phyloP scores from a whole-genome alignment of 1,284 basidiomycete genomes.

The Heliocybe sulcata region DNA sequence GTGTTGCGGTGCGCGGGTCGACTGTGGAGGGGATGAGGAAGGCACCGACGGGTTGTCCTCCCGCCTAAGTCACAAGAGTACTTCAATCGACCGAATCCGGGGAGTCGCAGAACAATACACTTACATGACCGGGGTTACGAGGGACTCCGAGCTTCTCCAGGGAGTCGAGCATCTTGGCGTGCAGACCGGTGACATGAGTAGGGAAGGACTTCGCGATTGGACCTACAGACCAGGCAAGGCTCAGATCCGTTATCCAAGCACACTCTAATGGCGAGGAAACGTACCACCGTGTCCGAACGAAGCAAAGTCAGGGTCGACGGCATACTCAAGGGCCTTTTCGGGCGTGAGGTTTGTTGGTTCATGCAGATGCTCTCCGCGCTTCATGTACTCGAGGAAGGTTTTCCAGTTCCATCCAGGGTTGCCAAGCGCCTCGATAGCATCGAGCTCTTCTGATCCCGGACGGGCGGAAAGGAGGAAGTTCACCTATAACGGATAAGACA shows the following conservation, averaged over 20 bases:
- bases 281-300: neutral
- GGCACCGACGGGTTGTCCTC: neutral
- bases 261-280: neutral
- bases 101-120: neutral
- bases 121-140: neutral
- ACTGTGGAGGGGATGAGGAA: neutral
- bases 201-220: neutral
- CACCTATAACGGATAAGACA: neutral
- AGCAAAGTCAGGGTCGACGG: neutral
- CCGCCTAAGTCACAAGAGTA: too few relatives aligned
- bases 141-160: neutral
- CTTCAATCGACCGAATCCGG: neutral
- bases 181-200: neutral
- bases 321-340: neutral
- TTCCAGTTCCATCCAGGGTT: slow-evolving; percentile 2
- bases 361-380: neutral
- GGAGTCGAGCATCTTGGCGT: neutral
- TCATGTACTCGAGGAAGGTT: neutral
- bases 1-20: slow-evolving; percentile 9
- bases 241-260: neutral
- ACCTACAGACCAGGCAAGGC: neutral
- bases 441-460: neutral
- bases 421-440: neutral
- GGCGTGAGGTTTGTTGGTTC: neutral
- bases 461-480: neutral